These are phyloP conservation scores for Trichoderma gracile DNA, from an alignment of 2,329 filamentous ascomycete genomes.

Conservation along the genomic window DNA sequence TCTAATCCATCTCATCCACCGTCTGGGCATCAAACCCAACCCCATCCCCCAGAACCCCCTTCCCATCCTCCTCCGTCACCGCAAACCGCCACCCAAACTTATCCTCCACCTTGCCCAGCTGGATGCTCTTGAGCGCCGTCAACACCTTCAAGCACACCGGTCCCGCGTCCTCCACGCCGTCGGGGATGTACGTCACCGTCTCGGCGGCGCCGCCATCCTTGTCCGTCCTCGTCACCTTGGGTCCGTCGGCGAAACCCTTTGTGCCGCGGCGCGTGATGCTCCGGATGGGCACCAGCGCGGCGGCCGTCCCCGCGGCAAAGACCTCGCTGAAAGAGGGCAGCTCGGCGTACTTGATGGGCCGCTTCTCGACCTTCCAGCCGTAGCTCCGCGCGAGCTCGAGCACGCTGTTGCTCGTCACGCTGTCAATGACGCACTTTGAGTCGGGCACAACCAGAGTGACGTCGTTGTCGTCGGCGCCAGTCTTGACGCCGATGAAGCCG, in stretches of 20 bases:
- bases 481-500: slow-evolving; percentile 81
- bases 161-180: slow-evolving; percentile 66
- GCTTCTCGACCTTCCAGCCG: slow-evolving; percentile 81
- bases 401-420: slow-evolving; percentile 78
- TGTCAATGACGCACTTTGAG: slow-evolving; percentile 83
- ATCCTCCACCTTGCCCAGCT: slow-evolving; percentile 78
- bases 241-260: slow-evolving; percentile 36
- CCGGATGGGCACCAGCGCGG: slow-evolving; percentile 85
- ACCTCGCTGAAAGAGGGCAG: slow-evolving; percentile 66
- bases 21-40: slow-evolving; percentile 30
- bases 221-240: slow-evolving; percentile 41
- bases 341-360: slow-evolving; percentile 65
- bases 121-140: slow-evolving; percentile 77
- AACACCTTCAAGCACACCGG: slow-evolving; percentile 72
- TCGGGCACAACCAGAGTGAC: slow-evolving; percentile 83
- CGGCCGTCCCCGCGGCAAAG: slow-evolving; percentile 88
- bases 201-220: slow-evolving; percentile 39
- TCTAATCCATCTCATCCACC: slow-evolving; percentile 38
- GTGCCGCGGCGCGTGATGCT: slow-evolving; percentile 72
- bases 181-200: slow-evolving; percentile 57
- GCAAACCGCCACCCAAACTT: slow-evolving; percentile 68
- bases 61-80: slow-evolving; percentile 48
- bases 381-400: slow-evolving; percentile 73
- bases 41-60: slow-evolving; percentile 31
- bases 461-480: slow-evolving; percentile 50